Conservation (phyloP, 805 yeast genomes). For the Spencermartinsiella europaea region DNA sequence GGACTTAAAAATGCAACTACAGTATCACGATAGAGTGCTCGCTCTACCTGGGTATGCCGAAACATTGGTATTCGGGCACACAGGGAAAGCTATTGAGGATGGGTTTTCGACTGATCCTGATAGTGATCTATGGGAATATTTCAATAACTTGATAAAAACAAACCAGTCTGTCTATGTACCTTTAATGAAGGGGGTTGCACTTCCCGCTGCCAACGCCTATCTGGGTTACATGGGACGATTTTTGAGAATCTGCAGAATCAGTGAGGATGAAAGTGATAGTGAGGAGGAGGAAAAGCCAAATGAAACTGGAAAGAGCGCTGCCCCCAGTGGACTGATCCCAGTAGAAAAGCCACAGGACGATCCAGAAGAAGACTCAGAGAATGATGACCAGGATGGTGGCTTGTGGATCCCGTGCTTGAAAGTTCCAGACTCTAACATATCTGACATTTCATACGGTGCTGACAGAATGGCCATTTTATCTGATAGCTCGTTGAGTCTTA, state of each 20-base stretch:
- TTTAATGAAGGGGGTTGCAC: conserved; percentile 3
- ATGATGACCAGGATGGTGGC: conserved; percentile 6
- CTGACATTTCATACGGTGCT: not conserved
- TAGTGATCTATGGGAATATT: conserved; percentile 17
- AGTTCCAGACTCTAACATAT: not conserved
- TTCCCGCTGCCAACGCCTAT: not conserved
- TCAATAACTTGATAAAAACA: conserved; percentile 11
- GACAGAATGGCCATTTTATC: not conserved
- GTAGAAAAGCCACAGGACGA: conserved; percentile 5
- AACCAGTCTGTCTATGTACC: conserved; percentile 13
- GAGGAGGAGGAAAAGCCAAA: conserved; percentile 1
- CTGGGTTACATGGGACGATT: not conserved
- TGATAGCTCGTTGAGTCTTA: not conserved
- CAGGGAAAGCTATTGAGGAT: conserved; percentile 6
- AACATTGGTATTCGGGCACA: conserved; percentile 20
- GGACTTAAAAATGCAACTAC: conserved; percentile 17
- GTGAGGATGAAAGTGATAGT: not conserved
- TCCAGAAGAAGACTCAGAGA: conserved; percentile 9
- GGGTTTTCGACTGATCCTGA: conserved; percentile 3
- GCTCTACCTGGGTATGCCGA: conserved; percentile 17
- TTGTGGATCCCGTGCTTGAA: not conserved
- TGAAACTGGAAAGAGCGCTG: not conserved
- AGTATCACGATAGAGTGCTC: conserved; percentile 15
- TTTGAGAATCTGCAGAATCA: not conserved
- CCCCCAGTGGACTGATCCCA: not conserved